Conservation (phyloP, 371 early-diverging fungal genomes). For the Sporodiniella umbellata region DNA sequence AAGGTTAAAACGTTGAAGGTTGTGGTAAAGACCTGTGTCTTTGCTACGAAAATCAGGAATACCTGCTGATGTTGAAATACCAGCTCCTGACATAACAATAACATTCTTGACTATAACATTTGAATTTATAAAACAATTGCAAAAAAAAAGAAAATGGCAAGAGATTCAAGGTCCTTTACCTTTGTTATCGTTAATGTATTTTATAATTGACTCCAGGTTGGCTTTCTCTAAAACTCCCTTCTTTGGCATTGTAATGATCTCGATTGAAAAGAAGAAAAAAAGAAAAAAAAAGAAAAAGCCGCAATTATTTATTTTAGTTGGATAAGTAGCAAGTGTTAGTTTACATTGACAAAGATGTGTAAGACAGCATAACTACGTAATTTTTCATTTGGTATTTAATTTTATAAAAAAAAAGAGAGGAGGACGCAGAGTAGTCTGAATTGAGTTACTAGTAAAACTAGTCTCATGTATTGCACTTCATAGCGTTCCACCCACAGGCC, state of each 20-base stretch:
- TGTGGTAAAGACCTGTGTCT: conserved; percentile 90
- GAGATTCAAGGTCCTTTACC: conserved; percentile 13
- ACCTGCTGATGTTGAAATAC: conserved; percentile 91
- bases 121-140: too few species aligned
- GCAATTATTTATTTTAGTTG: not conserved
- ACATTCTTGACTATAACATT: conserved; percentile 63
- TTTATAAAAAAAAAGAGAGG: conserved; percentile 11
- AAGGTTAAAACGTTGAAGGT: conserved; percentile 80
- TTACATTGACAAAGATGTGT: too few species aligned
- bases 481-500: conserved; percentile 44
- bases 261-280: not conserved
- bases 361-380: too few species aligned
- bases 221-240: conserved; percentile 14
- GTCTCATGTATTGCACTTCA: conserved; percentile 54
- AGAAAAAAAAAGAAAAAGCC: not conserved
- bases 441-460: conserved; percentile 38
- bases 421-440: conserved; percentile 52
- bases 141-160: too few species aligned
- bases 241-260: not conserved
- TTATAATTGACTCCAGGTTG: conserved; percentile 23
- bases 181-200: conserved; percentile 25
- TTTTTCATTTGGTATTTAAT: conserved; percentile 16
- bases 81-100: conserved; percentile 93
- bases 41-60: conserved; percentile 92
- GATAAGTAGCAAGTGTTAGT: too few species aligned